Percentiles rank a stretch among this genome's conserved stretches.
phyloP scores from a whole-genome alignment of 495 filamentous ascomycete genomes.

The Talaromyces borbonicus region DNA sequence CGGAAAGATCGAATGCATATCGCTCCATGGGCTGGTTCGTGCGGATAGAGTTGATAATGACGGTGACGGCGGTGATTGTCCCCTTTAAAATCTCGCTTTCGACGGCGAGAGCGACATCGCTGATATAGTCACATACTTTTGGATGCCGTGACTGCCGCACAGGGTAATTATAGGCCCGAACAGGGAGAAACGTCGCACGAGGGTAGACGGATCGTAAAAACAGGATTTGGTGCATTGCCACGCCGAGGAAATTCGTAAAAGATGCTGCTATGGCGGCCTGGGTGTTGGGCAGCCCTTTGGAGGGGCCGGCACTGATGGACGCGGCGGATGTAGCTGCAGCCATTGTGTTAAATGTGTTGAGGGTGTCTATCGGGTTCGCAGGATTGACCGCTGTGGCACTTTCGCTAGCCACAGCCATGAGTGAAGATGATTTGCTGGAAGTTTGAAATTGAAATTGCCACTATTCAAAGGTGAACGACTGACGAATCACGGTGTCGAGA shows the following conservation, averaged over 20 bases:
- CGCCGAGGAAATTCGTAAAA: conserved; percentile 66
- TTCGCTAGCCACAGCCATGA: conserved; percentile 43
- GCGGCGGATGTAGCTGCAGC: conserved; percentile 30
- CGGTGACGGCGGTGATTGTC: conserved; percentile 58
- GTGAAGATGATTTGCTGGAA: conserved; percentile 6
- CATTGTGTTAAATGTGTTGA: conserved; percentile 23
- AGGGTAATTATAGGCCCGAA: conserved; percentile 78
- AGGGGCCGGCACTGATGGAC: conserved; percentile 33
- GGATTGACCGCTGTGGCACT: conserved; percentile 25
- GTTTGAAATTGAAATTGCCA: not conserved
- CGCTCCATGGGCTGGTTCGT: conserved; percentile 57
- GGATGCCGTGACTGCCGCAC: conserved; percentile 87
- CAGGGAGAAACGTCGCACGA: conserved; percentile 63
- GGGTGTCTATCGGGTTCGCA: conserved; percentile 18
- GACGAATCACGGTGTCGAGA: conserved; percentile 10
- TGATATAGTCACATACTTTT: conserved; percentile 83
- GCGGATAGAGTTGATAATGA: conserved; percentile 61
- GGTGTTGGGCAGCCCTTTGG: conserved; percentile 34
- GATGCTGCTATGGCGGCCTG: conserved; percentile 38
- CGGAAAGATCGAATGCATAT: conserved; percentile 73
- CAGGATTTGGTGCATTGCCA: conserved; percentile 88
- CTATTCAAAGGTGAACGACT: not conserved
- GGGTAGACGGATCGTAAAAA: conserved; percentile 84
- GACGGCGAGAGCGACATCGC: conserved; percentile 69
- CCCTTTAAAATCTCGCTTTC: conserved; percentile 63